Conservation (phyloP, 2,329 filamentous ascomycete species). For the Penicillium olsonii region DNA sequence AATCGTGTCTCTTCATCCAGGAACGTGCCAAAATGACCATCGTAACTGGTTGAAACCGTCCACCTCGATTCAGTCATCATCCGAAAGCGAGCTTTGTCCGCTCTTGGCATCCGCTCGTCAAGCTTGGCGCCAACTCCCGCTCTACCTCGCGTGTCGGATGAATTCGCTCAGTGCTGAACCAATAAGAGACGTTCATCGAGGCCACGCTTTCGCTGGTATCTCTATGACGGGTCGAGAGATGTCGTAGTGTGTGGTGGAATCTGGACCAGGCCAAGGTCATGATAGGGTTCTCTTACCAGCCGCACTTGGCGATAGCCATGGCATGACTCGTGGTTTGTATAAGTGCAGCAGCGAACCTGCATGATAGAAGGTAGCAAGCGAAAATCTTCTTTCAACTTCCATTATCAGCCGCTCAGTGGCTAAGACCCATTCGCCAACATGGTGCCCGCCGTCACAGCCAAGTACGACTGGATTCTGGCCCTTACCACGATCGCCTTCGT, state of each 20-base stretch:
- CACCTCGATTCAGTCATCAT: neutral
- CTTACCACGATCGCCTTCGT: conserved; percentile 31
- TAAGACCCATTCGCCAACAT: conserved; percentile 13
- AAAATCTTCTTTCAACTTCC: neutral
- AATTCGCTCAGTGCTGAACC: neutral
- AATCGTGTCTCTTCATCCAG: conserved; percentile 3
- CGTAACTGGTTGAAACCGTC: neutral
- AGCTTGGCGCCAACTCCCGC: conserved; percentile 6
- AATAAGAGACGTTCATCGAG: neutral
- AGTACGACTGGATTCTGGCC: conserved; percentile 34
- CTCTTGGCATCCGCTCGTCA: conserved; percentile 11
- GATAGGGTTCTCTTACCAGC: neutral
- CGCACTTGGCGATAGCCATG: conserved; percentile 9
- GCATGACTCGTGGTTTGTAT: conserved; percentile 1
- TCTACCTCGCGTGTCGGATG: neutral
- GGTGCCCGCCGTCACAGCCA: conserved; percentile 24
- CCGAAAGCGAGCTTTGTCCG: conserved; percentile 6
- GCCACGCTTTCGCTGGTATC: conserved; percentile 3
- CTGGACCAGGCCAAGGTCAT: neutral
- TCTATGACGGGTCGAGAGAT: neutral
- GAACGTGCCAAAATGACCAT: conserved; percentile 1
- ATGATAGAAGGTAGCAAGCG: neutral
- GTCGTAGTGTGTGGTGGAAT: neutral
- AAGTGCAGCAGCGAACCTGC: neutral
- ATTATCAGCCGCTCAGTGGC: neutral